phyloP scores from a whole-genome alignment of 2,329 filamentous ascomycete species.

The Fusarium udum region DNA sequence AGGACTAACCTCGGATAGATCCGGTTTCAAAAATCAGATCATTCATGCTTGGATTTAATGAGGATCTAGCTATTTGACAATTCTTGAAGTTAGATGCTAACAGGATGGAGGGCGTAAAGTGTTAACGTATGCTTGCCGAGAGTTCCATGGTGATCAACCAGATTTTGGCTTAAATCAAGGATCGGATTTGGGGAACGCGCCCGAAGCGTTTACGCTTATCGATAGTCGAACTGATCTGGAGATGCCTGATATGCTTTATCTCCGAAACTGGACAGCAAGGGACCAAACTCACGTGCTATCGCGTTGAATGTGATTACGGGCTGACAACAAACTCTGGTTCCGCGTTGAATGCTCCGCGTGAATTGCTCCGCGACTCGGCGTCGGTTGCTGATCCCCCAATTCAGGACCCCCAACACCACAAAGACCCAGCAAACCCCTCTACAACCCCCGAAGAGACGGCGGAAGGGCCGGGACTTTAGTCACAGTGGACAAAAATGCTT shows the following conservation, averaged over 20 bases:
- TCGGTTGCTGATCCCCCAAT: not conserved
- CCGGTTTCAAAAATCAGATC: not conserved
- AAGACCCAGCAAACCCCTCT: not conserved
- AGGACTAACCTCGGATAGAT: not conserved
- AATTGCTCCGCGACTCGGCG: not conserved
- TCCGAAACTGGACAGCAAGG: too few species aligned
- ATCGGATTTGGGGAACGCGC: not conserved
- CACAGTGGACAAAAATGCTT: not conserved
- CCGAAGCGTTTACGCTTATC: not conserved
- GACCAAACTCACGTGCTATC: not conserved
- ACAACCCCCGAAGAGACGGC: not conserved
- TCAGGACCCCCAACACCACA: not conserved
- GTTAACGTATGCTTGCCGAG: accelerated
- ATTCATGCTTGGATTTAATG: accelerated
- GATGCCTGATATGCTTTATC: not conserved
- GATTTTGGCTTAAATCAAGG: not conserved
- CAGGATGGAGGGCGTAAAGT: accelerated
- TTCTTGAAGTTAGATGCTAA: not conserved
- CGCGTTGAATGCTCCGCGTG: not conserved
- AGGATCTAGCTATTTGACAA: accelerated
- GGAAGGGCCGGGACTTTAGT: not conserved
- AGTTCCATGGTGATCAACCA: not conserved
- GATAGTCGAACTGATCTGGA: not conserved
- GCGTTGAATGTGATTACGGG: accelerated
- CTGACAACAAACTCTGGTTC: not conserved